Percentiles rank a stretch among this genome's conserved stretches.
phyloP scores from a whole-genome alignment of 495 filamentous ascomycete species.

The Trichoderma asperelloides region DNA sequence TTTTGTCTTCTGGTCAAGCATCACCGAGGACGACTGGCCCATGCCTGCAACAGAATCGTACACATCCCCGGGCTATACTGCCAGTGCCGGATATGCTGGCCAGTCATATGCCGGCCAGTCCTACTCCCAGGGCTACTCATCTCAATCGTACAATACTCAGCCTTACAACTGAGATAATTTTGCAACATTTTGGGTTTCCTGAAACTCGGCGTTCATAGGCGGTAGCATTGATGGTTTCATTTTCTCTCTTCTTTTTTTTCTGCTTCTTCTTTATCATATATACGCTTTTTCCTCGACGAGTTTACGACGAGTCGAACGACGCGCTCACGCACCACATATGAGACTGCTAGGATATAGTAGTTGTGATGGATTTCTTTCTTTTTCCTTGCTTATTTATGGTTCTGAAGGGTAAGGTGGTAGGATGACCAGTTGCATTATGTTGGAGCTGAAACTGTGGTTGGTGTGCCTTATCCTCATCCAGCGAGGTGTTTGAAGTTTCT shows the following conservation, averaged over 20 bases:
- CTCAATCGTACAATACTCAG: neutral
- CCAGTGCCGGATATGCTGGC: neutral
- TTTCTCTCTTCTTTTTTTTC: neutral
- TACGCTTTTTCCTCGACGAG: neutral
- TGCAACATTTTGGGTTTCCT: neutral
- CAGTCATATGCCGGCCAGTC: neutral
- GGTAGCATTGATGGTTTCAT: neutral
- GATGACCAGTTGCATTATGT: neutral
- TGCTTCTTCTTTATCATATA: neutral
- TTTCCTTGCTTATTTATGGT: neutral
- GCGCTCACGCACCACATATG: constrained; percentile 6
- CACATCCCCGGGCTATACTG: neutral
- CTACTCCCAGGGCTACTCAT: neutral
- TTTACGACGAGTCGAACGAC: constrained; percentile 2
- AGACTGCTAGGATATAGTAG: neutral
- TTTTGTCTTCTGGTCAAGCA: constrained; percentile 98
- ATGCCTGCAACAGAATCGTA: constrained; percentile 35
- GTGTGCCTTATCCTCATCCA: neutral
- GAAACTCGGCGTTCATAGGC: constrained; percentile 5
- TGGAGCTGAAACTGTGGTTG: neutral
- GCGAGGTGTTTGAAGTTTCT: constrained; percentile 2
- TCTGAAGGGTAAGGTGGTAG: neutral
- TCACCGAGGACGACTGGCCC: constrained; percentile 98
- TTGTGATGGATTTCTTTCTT: neutral
- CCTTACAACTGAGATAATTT: constrained; percentile 3